Evolutionary conservation across 495 filamentous ascomycete genomes (phyloP), one percentile per base, ranked within the genome.

Genomic region (Tetracladium setigerum): DNA sequence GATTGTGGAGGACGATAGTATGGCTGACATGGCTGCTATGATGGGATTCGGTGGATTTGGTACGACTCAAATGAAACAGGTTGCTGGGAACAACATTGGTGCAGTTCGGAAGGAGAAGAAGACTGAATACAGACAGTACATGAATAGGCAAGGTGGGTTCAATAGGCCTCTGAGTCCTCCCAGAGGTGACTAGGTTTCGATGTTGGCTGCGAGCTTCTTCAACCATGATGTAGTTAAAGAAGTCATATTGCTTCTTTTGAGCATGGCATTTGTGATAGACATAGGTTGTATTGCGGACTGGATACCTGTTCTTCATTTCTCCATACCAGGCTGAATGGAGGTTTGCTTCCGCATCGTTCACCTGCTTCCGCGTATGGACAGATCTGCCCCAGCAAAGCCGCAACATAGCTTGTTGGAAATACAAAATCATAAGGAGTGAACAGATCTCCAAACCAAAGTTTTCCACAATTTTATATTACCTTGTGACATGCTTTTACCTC

Each of bases 91-190:
- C 60, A 77, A 95, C 57, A 78, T 87, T 44, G 89, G 83, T 41
- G 86, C 73, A 5, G 81, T 95, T 24, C 69, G 84, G 49, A 96
- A 95, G 73, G 91, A 95, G 70, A 97, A 95, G 81, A 87, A 87
- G 75, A 86, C 84, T 5, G 80, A 94, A 73, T 96, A 96, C 60
- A 73, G 92, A 60, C 92, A 98, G 77, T 98, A 98, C 63, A 98
- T 98, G 92, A 98, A 98, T 64, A 83, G 92, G 46, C 67, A 81
- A n/a, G 91, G 91, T 38, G 92, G 92, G 36, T 98, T 98, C 73
- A 98, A 98, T 65, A 71, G 92, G 58, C 89, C 92, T 34, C 74
- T 98, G 50, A 77, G 74, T 59, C 75, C 73, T 11, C 54, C 51
- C 3, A 63, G 70, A 15, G 69, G 67, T 30, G 18, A 39, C n/a